These are phyloP conservation scores for Colletotrichum siamense DNA, from an alignment of 2,329 filamentous ascomycete species.

Conservation along the genomic window DNA sequence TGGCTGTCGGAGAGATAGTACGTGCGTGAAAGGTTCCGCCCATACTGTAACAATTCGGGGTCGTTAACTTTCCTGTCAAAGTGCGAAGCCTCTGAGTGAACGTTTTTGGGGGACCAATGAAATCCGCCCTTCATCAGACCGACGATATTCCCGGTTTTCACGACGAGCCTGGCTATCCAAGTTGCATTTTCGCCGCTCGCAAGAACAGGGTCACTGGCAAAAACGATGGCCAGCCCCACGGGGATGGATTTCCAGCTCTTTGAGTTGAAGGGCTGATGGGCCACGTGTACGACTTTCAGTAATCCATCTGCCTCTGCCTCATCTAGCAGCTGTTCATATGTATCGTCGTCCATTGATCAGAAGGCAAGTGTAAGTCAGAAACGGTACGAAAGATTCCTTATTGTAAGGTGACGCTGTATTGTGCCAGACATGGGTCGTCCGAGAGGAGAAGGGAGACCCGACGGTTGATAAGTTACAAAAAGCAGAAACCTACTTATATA, in stretches of 20 bases:
- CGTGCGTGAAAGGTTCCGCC: rapidly evolving
- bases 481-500: background rate
- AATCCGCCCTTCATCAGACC: background rate
- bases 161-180: background rate
- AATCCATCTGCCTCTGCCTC: background rate
- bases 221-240: background rate
- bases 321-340: background rate
- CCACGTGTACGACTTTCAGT: background rate
- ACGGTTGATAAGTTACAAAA: rapidly evolving
- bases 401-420: background rate
- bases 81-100: background rate
- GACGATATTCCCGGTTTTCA: background rate
- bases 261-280: background rate
- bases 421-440: background rate
- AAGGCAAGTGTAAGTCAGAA: background rate
- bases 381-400: background rate
- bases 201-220: background rate
- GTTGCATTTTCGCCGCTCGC: background rate
- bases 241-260: background rate
- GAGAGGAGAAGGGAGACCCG: rapidly evolving
- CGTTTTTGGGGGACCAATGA: background rate
- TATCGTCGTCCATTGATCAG: background rate
- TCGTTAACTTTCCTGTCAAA: background rate
- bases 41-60: background rate
- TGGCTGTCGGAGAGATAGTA: background rate